Evolutionary conservation across 176 grass and related monocot species (phyloP), one percentile per base, ranked within the genome.

Genomic region (Carex pumila): DNA sequence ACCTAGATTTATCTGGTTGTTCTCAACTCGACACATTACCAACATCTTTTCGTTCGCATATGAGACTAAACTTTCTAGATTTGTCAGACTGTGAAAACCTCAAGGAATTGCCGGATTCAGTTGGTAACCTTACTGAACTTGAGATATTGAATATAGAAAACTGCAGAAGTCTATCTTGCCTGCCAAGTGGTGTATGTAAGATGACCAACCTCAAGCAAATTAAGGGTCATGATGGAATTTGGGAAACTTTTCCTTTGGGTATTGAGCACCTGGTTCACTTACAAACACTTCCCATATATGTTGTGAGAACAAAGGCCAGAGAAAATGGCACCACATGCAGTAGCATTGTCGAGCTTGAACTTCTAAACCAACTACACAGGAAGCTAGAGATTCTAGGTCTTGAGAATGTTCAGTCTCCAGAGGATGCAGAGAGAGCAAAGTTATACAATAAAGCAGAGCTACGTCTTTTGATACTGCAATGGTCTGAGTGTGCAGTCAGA

Each of bases 1-100:
- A 76, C 54, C 76, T 92, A 45, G 86, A 87, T 86, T 45, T 92
- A 25, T 89, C 80, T 62, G 75, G 58, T 80, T 92, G 90, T 84
- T 89, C 75, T 71, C 81, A 89, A 89, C 79, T 89, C 66, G 50
- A 89, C 78, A 25, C 61, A 7, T 84, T 90, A 62, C 80, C 88
- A 29, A 55, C 67, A 41, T 91, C 89, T 53, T 82, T 88, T 85
- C 53, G 83, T 15, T 71, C 75, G 29, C 89, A 88, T 61, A 58
- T 30, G 54, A 85, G 41, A 3, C 62, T 72, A 55, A 31, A 71
- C 3, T 73, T 71, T 72, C 49, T 84, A 11, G 62, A 74, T 56
- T 32, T 84, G 54, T 56, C 59, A 49, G 32, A 63, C 43, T 84
- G 82, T 54, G 18, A 8, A 15, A 72, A 84, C 67, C 82, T 84